Evolutionary conservation across 1,284 basidiomycete species (phyloP), one percentile per base, ranked within the genome.

Genomic region (Puccinia triticina): DNA sequence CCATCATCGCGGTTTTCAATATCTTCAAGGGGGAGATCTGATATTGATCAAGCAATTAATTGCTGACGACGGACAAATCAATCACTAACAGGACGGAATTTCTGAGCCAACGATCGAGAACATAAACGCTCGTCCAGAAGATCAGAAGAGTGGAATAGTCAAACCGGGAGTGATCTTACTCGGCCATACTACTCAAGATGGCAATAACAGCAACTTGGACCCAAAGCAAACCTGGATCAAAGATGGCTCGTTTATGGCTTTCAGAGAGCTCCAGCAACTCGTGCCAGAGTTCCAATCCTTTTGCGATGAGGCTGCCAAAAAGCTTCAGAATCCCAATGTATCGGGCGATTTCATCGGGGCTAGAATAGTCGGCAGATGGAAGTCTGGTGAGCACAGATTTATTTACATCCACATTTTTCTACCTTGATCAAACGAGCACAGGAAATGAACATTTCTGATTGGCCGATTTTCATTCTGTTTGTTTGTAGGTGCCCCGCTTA

Each of bases 291-390:
- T 82, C 50, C 59, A 77, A 57, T 8, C 29, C n/a, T 82, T 82
- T 34, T 77, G 73, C 55, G 74, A 67, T 29, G 50, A 82, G 16
- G 48, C 74, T 34, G 81, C 81, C 18, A 71, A 71, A 34, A 69
- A 48, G 32, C 57, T 77, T 50, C 61, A 81, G n/a, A 81, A 81
- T 34, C 55, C 55, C 34, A 73, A 73, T 21, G 59, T 82, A 11
- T 66, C 81, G 26, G 64, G 73, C 23, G 81, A 82, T 43, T 77
- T 82, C 43, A 77, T 82, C 40, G 81, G 81, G 8, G 81, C 81
- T 26, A 76, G 81, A 77, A 59, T 82, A 18, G 81, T 82, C 37
- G 81, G 81, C n/a, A 61, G 81, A 64, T 82, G 81, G 81, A 82
- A 82, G 26, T 82, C 81, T 21, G 81, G 81, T 82, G 48, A 73